phyloP scores from a whole-genome alignment of 768 basidiomycete species.

The Pleurotus ostreatus region DNA sequence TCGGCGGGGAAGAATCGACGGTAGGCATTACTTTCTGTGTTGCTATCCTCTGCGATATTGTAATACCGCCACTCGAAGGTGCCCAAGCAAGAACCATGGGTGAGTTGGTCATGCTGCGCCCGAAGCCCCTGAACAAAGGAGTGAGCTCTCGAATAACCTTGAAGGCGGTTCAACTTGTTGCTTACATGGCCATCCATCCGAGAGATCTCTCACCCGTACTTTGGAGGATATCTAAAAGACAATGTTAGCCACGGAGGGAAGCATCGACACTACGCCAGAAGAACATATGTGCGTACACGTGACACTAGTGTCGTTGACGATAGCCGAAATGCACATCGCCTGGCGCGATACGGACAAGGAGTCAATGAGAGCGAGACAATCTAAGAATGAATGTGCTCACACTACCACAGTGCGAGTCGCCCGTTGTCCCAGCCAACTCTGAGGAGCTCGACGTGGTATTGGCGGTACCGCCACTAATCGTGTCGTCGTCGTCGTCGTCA shows the following conservation, averaged over 20 bases:
- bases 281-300: conserved; percentile 28
- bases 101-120: conserved; percentile 45
- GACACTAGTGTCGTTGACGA: conserved; percentile 40
- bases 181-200: conserved; percentile 65
- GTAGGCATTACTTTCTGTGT: conserved; percentile 50
- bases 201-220: conserved; percentile 33
- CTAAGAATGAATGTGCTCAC: conserved; percentile 8
- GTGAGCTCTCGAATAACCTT: neutral
- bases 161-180: neutral
- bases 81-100: conserved; percentile 78
- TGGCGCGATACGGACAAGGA: conserved; percentile 11
- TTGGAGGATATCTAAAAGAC: conserved; percentile 40
- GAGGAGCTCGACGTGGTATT: neutral
- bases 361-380: neutral
- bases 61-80: conserved; percentile 55
- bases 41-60: conserved; percentile 63
- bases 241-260: neutral
- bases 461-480: too few species aligned
- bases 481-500: neutral
- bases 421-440: conserved; percentile 13
- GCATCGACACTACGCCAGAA: neutral
- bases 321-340: conserved; percentile 46
- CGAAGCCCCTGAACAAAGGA: conserved; percentile 49
- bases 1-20: conserved; percentile 47
- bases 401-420: conserved; percentile 25